A percentile compares a stretch with the other conserved stretches of the same genome.
These are phyloP conservation scores for Kazachstania bromeliacearum DNA, from an alignment of 805 yeast genomes.

Conservation along the genomic window DNA sequence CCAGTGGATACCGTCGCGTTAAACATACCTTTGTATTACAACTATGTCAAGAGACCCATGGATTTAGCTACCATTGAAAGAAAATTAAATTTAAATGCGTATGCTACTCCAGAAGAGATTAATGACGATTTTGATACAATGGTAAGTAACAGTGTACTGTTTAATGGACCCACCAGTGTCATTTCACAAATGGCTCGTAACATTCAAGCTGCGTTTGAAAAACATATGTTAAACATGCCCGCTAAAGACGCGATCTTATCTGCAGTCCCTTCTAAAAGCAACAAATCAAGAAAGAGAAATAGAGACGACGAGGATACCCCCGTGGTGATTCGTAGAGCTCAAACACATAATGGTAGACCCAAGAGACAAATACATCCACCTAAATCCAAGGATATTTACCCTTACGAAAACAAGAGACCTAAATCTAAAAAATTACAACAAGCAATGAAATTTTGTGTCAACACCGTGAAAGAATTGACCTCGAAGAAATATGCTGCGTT, in stretches of 20 bases:
- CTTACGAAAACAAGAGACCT: constrained; percentile 68
- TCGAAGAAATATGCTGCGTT: constrained; percentile 77
- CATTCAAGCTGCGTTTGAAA: constrained; percentile 85
- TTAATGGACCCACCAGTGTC: constrained; percentile 76
- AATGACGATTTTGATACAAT: constrained; percentile 73
- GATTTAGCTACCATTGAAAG: constrained; percentile 85
- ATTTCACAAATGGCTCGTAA: constrained; percentile 89
- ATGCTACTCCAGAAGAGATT: constrained; percentile 59
- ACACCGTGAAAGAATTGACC: constrained; percentile 68
- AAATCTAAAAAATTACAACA: constrained; percentile 85
- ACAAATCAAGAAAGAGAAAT: constrained; percentile 20
- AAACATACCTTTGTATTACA: constrained; percentile 85
- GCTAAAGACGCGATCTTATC: constrained; percentile 37
- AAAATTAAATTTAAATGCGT: constrained; percentile 61
- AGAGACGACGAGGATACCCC: constrained; percentile 29
- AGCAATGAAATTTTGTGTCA: constrained; percentile 78
- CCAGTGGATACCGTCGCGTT: constrained; percentile 88
- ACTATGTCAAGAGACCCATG: constrained; percentile 81
- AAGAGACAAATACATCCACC: constrained; percentile 97
- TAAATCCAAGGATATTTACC: constrained; percentile 75
- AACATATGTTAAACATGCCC: constrained; percentile 88
- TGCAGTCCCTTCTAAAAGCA: constrained; percentile 17
- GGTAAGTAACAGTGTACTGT: constrained; percentile 71
- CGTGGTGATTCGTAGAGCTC: constrained; percentile 57
- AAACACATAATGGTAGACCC: constrained; percentile 74